Evolutionary conservation across 169 alveolate species (phyloP), one percentile per base, ranked within the genome.

Genomic region (Besnoitia besnoiti): DNA sequence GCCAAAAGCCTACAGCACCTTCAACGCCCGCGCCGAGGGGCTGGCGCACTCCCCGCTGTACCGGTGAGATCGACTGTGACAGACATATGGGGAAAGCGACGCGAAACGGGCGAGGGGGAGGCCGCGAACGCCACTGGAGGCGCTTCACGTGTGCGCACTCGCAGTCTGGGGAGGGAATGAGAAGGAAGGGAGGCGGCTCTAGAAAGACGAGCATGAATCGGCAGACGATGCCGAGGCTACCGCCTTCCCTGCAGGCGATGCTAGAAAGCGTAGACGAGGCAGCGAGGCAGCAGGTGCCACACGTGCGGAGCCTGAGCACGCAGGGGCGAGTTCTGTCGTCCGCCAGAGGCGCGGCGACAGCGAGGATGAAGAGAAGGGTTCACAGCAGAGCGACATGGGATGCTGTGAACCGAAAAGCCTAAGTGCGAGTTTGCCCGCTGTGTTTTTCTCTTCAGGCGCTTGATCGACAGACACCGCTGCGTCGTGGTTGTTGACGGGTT

Each of bases 401-500:
- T n/a, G n/a, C n/a, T n/a, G n/a, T n/a, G n/a, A n/a, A n/a, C n/a
- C n/a, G n/a, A n/a, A n/a, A n/a, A n/a, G n/a, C n/a, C n/a, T n/a
- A n/a, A n/a, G n/a, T n/a, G n/a, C n/a, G n/a, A n/a, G n/a, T n/a
- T n/a, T n/a, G n/a, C n/a, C n/a, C n/a, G n/a, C n/a, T n/a, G n/a
- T n/a, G n/a, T n/a, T 49, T 49, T 49, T 49, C 55, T 49, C 55
- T 49, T 49, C 55, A 49, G 59, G 24, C 59, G 35, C 21, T 8
- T 12, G 21, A 40, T 80, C 37, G 40, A 80, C 30, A 46, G 10
- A 21, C 44, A 21, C 10, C 89, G 89, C 0, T 80, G 89, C 27
- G 89, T 80, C 27, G 61, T 80, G 42, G 89, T 80, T 0, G 89
- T n/a, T 21, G 89, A 80, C 44, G 89, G 89, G 19, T 80, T 80